A percentile compares a stretch with the other conserved stretches of the same genome.
Conservation (phyloP, 331 rosid species). For the Rhamnella rubrinervis region DNA sequence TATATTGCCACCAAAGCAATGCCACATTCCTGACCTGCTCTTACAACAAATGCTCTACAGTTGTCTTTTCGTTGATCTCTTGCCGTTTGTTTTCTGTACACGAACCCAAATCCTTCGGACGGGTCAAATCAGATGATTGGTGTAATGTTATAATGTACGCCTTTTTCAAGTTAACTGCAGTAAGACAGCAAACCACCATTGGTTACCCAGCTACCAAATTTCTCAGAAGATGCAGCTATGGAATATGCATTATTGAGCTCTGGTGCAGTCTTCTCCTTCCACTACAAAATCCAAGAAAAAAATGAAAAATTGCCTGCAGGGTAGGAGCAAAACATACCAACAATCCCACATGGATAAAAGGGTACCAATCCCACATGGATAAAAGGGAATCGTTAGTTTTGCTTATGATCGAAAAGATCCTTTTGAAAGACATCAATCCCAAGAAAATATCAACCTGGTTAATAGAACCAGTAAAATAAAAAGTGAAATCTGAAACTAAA, state of each 20-base stretch:
- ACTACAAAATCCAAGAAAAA: slow-evolving; percentile 30
- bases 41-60: slow-evolving; percentile 20
- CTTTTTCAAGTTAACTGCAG: slow-evolving; percentile 25
- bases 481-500: no score
- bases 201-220: slow-evolving; percentile 62
- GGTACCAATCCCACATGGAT: neutral
- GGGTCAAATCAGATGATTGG: slow-evolving; percentile 31
- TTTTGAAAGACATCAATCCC: no score
- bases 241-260: slow-evolving; percentile 25
- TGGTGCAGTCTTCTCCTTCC: slow-evolving; percentile 33
- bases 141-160: slow-evolving; percentile 18
- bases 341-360: neutral
- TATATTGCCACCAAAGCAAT: neutral
- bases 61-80: slow-evolving; percentile 37
- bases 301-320: slow-evolving; percentile 1
- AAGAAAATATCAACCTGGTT: no score
- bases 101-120: slow-evolving; percentile 73
- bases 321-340: neutral
- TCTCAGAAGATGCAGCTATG: slow-evolving; percentile 26
- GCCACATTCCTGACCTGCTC: neutral
- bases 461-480: neutral
- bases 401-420: no score
- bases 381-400: neutral
- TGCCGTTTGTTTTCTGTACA: slow-evolving; percentile 67
- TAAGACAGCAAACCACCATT: slow-evolving; percentile 52